These are phyloP conservation scores for Galerina sulciceps DNA, from an alignment of 768 basidiomycete genomes.

Conservation along the genomic window DNA sequence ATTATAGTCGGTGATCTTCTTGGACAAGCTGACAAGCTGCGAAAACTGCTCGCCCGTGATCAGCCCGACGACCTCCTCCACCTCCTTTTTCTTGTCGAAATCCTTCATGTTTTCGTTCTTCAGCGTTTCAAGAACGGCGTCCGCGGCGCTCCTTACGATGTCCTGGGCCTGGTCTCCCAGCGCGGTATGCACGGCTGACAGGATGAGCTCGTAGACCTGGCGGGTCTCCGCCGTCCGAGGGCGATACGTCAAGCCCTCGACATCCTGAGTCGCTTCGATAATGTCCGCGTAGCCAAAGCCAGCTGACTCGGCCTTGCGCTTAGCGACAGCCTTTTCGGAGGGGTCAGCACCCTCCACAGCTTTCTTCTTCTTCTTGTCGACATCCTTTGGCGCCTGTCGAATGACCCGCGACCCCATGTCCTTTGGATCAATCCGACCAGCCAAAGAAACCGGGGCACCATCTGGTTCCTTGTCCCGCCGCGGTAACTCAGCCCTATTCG, in stretches of 20 bases:
- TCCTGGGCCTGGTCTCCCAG: conserved; percentile 97
- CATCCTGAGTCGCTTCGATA: conserved; percentile 90
- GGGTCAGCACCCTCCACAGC: conserved; percentile 63
- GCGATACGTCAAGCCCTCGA: conserved; percentile 91
- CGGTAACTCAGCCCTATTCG: conserved; percentile 79
- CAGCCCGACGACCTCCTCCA: conserved; percentile 74
- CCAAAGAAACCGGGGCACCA: conserved; percentile 92
- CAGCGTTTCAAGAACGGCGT: conserved; percentile 83
- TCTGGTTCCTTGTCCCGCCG: conserved; percentile 95
- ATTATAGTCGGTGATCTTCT: conserved; percentile 96
- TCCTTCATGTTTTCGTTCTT: conserved; percentile 92
- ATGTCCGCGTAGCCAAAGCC: conserved; percentile 89
- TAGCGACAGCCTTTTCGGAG: conserved; percentile 57
- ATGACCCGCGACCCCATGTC: conserved; percentile 94
- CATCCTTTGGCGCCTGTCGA: conserved; percentile 81
- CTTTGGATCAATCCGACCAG: conserved; percentile 84
- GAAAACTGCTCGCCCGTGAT: conserved; percentile 78
- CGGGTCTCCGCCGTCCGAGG: conserved; percentile 94
- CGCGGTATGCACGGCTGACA: conserved; percentile 78
- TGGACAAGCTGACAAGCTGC: conserved; percentile 81
- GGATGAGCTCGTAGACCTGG: conserved; percentile 91
- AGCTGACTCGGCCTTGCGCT: conserved; percentile 63
- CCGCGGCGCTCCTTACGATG: conserved; percentile 94
- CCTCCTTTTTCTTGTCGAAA: conserved; percentile 96
- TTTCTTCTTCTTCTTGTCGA: conserved; percentile 94